A percentile compares a stretch with the other conserved stretches of the same genome.
Conservation (phyloP, 2,329 filamentous ascomycete genomes). For the Parascedosporium putredinis region DNA sequence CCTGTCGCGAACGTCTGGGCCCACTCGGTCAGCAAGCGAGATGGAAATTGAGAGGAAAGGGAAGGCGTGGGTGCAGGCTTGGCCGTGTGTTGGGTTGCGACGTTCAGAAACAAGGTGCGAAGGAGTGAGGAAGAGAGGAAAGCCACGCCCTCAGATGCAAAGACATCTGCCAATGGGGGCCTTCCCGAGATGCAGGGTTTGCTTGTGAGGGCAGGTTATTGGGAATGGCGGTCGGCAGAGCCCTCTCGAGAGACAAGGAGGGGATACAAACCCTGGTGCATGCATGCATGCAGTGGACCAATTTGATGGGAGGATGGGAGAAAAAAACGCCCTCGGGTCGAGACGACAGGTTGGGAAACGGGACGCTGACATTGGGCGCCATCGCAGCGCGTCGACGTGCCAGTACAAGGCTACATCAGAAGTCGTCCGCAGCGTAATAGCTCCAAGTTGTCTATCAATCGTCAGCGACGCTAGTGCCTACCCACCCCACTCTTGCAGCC, state of each 20-base stretch:
- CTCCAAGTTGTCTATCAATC: no score
- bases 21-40: not conserved
- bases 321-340: not conserved
- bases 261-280: no score
- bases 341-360: constrained; percentile 1
- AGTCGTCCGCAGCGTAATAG: no score
- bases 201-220: not conserved
- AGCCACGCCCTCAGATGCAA: not conserved
- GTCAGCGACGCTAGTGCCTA: no score
- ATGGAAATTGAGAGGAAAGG: not conserved
- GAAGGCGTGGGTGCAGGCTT: no score
- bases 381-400: constrained; percentile 1
- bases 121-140: not conserved
- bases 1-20: not conserved
- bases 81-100: not conserved
- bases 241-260: not conserved
- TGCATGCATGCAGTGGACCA: no score
- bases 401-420: not conserved
- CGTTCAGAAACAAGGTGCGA: no score
- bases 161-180: constrained; percentile 1
- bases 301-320: not conserved
- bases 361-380: constrained; percentile 7
- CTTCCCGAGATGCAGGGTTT: constrained; percentile 4
- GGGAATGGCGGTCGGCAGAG: not conserved
- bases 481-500: no score